A percentile compares a stretch with the other conserved stretches of the same genome.
These are phyloP conservation scores for Leucocoprinus leucothites DNA, from an alignment of 768 basidiomycete species.

Conservation along the genomic window DNA sequence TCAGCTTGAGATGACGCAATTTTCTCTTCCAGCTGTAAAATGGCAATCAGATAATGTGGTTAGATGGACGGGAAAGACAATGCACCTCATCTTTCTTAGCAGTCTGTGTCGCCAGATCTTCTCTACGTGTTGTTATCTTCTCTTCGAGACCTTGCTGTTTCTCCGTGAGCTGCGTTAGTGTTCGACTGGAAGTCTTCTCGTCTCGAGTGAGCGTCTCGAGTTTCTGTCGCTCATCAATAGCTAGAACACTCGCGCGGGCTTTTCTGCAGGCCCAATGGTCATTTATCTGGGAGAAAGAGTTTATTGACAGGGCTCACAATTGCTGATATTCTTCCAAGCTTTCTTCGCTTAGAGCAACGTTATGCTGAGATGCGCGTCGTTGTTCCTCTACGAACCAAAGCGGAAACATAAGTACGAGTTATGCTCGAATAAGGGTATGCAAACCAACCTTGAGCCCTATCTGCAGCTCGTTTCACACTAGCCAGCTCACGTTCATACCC, in stretches of 20 bases:
- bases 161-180: constrained; percentile 63
- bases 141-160: constrained; percentile 63
- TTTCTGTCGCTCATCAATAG: constrained; percentile 83
- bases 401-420: background rate
- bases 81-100: constrained; percentile 60
- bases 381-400: constrained; percentile 56
- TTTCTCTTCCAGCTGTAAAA: constrained; percentile 55
- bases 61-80: background rate
- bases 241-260: constrained; percentile 71
- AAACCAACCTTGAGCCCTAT: constrained; percentile 71
- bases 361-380: constrained; percentile 66
- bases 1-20: constrained; percentile 55
- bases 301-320: constrained; percentile 47
- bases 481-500: constrained; percentile 62
- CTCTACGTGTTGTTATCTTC: constrained; percentile 51
- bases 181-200: constrained; percentile 68
- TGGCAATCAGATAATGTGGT: background rate
- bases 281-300: background rate
- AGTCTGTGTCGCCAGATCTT: constrained; percentile 48
- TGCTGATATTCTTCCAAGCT: constrained; percentile 84
- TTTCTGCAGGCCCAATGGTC: constrained; percentile 49
- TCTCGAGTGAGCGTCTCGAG: constrained; percentile 80
- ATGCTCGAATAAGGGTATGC: background rate
- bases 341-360: constrained; percentile 76
- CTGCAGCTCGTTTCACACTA: constrained; percentile 64